Conservation (phyloP, 2,329 filamentous ascomycete species). For the Fusarium sp. region DNA sequence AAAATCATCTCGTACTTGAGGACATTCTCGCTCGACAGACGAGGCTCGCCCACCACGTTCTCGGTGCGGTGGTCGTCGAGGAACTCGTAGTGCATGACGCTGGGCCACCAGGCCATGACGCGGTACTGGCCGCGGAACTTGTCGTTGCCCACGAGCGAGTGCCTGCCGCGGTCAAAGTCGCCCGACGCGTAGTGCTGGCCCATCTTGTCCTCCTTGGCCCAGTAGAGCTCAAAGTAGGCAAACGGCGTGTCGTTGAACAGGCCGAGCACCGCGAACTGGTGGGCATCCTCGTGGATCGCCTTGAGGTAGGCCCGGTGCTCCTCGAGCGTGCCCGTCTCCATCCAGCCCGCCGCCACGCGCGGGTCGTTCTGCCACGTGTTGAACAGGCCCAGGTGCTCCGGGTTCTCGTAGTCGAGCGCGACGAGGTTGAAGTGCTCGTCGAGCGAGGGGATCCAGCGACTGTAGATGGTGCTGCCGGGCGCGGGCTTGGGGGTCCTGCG, state of each 20-base stretch:
- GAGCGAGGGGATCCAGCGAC: conserved; percentile 78
- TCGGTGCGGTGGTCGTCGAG: conserved; percentile 68
- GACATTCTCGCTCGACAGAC: conserved; percentile 74
- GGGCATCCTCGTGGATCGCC: conserved; percentile 73
- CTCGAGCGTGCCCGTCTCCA: conserved; percentile 77
- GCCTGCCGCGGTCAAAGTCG: conserved; percentile 68
- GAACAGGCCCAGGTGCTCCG: conserved; percentile 73
- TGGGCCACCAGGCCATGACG: conserved; percentile 70
- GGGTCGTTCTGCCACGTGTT: conserved; percentile 84
- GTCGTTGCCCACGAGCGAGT: conserved; percentile 67
- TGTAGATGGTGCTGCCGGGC: conserved; percentile 75
- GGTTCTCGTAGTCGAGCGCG: conserved; percentile 71
- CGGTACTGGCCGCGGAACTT: conserved; percentile 69
- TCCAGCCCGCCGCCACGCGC: conserved; percentile 80
- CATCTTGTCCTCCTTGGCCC: conserved; percentile 63
- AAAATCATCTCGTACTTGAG: conserved; percentile 79
- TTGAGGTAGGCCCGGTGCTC: conserved; percentile 77
- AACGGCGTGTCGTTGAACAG: conserved; percentile 76
- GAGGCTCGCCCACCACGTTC: conserved; percentile 74
- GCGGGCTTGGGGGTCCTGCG: conserved; percentile 74
- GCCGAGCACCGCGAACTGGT: conserved; percentile 74
- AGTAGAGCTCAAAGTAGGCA: conserved; percentile 77
- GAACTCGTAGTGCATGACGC: conserved; percentile 70
- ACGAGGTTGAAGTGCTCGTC: conserved; percentile 79
- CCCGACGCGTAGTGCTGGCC: conserved; percentile 65